Evolutionary conservation across 495 filamentous ascomycete species (phyloP).

Genomic region (Penicillium bovifimosum): DNA sequence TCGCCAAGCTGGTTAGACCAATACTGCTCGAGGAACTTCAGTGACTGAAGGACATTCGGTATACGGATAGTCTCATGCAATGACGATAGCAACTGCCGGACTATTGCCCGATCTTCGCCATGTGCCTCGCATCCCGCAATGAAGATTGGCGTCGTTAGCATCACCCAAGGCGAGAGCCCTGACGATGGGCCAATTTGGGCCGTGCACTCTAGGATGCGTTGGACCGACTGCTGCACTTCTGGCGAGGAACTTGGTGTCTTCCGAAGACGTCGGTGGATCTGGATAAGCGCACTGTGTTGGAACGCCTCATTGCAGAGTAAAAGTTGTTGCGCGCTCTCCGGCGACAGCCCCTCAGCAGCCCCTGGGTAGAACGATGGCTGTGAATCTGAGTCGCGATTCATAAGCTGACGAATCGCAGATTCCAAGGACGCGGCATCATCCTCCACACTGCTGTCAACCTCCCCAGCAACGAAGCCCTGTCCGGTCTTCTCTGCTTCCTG

Average conservation of each 20-base stretch:
- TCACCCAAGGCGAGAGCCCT: conserved; percentile 42
- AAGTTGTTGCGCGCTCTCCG: conserved; percentile 32
- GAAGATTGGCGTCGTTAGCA: conserved; percentile 45
- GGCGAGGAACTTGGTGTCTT: conserved; percentile 31
- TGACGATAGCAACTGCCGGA: conserved; percentile 30
- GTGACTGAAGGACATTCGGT: conserved; percentile 43
- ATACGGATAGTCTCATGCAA: conserved; percentile 42
- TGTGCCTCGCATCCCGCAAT: conserved; percentile 43
- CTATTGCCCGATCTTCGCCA: conserved; percentile 35
- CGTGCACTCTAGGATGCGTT: conserved; percentile 40
- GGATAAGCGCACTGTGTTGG: conserved; percentile 43
- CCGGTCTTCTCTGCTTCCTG: conserved; percentile 18
- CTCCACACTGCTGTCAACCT: conserved; percentile 22
- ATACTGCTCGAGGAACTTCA: conserved; percentile 42
- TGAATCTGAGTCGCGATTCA: conserved; percentile 28
- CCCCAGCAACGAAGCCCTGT: conserved; percentile 15
- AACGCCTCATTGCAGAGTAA: conserved; percentile 45
- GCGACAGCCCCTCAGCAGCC: conserved; percentile 31
- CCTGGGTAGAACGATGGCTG: conserved; percentile 39
- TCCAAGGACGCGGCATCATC: conserved; percentile 33
- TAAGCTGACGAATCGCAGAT: conserved; percentile 31
- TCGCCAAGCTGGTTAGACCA: conserved; percentile 36
- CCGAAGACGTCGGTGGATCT: conserved; percentile 38
- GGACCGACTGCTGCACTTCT: conserved; percentile 37
- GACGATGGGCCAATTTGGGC: conserved; percentile 38